Percentiles rank a stretch among this genome's conserved stretches.
Conservation (phyloP, 192 early-diverging fungal species). For the Linnemannia elongata region DNA sequence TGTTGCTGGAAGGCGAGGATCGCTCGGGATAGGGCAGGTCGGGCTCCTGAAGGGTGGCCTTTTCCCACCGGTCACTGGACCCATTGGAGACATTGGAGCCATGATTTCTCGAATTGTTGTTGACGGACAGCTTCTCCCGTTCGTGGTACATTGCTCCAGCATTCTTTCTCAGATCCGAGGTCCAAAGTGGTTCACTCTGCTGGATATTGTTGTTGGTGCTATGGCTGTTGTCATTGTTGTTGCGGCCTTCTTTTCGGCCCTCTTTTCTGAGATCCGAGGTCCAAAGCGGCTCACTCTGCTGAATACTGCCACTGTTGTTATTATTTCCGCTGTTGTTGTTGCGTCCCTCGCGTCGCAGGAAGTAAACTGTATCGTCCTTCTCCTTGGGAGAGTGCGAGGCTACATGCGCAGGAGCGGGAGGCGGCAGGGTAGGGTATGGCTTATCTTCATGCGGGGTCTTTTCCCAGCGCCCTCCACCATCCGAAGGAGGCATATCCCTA, state of each 20-base stretch:
- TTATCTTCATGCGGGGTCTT: constrained; percentile 48
- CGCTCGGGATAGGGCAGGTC: constrained; percentile 46
- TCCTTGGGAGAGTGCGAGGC: neutral
- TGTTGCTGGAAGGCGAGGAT: neutral
- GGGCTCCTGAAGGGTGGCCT: constrained; percentile 7
- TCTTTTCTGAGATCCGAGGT: neutral
- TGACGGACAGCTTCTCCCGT: constrained; percentile 10
- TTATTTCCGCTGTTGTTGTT: neutral
- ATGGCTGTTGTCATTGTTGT: neutral
- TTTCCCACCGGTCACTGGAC: constrained; percentile 34
- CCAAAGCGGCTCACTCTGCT: neutral
- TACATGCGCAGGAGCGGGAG: neutral
- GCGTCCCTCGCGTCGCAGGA: constrained; percentile 33
- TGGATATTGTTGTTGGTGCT: neutral
- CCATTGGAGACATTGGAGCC: neutral
- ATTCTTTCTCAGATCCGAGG: neutral
- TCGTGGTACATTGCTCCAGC: constrained; percentile 49
- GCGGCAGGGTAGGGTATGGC: constrained; percentile 34
- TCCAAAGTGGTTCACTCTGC: neutral
- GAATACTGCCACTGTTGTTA: neutral
- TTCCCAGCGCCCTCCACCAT: constrained; percentile 44
- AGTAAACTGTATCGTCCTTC: constrained; percentile 41
- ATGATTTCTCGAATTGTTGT: neutral
- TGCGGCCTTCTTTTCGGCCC: neutral
- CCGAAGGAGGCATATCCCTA: constrained; percentile 8